phyloP scores from a whole-genome alignment of 345 rosid genomes.

The Excoecaria agallocha region DNA sequence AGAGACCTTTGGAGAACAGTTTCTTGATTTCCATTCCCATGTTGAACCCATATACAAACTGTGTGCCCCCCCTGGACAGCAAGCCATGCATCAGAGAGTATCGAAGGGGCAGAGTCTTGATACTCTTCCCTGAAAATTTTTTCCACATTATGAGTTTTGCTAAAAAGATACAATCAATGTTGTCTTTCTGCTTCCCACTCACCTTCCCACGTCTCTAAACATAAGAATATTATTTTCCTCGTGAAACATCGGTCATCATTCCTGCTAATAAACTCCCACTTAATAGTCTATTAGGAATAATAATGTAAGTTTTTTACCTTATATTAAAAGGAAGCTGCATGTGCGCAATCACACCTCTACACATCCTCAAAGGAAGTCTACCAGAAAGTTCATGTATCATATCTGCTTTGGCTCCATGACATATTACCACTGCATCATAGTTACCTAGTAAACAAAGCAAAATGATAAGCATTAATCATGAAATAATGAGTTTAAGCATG shows the following conservation, averaged over 20 bases:
- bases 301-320: constrained; percentile 34
- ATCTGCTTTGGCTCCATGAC: constrained; percentile 79
- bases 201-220: background rate
- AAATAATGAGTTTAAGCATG: background rate
- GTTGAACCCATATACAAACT: constrained; percentile 72
- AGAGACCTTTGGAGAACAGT: constrained; percentile 55
- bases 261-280: background rate
- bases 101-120: constrained; percentile 64
- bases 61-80: constrained; percentile 65
- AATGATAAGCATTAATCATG: background rate
- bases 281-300: background rate
- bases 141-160: constrained; percentile 2
- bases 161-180: background rate
- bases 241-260: background rate
- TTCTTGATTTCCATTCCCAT: constrained; percentile 88
- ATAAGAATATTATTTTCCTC: background rate
- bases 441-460: constrained; percentile 40
- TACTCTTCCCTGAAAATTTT: constrained; percentile 54
- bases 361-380: constrained; percentile 82
- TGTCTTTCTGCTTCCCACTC: background rate
- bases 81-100: constrained; percentile 85
- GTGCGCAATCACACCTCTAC: constrained; percentile 79
- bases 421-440: constrained; percentile 75
- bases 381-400: constrained; percentile 70
- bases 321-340: constrained; percentile 48